These are phyloP conservation scores for Hyaloperonospora arabidopsidis DNA, from an alignment of 352 stramenopile species.

Conservation along the genomic window DNA sequence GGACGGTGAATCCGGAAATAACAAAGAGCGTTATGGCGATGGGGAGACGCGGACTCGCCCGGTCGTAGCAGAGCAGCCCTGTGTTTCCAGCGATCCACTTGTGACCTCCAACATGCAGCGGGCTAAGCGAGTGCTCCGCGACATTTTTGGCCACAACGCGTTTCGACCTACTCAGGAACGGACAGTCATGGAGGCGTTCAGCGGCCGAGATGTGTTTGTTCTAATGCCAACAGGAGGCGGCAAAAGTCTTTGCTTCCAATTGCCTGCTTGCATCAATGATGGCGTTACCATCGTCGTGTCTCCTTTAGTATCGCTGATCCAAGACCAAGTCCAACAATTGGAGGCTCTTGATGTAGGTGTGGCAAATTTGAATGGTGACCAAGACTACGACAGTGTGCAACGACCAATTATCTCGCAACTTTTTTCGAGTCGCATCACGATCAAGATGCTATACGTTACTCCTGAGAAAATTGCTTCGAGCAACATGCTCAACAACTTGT, in stretches of 20 bases:
- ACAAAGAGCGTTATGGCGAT: constrained; percentile 5
- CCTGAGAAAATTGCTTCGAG: constrained; percentile 94
- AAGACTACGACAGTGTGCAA: constrained; percentile 83
- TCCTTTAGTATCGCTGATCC: constrained; percentile 97
- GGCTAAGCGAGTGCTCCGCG: constrained; percentile 63
- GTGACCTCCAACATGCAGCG: constrained; percentile 61
- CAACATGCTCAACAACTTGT: constrained; percentile 82
- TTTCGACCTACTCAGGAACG: constrained; percentile 94
- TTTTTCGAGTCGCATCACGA: constrained; percentile 70
- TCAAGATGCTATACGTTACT: constrained; percentile 98
- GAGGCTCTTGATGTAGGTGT: constrained; percentile 89
- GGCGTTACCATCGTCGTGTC: constrained; percentile 97
- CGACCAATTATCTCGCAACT: constrained; percentile 83
- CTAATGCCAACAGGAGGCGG: constrained; percentile 98
- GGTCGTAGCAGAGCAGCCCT: constrained; percentile 24
- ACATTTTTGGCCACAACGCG: constrained; percentile 92
- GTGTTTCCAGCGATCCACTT: constrained; percentile 37
- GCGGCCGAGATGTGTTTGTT: constrained; percentile 93
- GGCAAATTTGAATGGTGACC: constrained; percentile 77
- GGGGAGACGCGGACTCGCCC: constrained; percentile 8
- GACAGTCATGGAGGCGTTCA: constrained; percentile 90
- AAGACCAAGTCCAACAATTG: constrained; percentile 97
- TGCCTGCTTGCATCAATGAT: constrained; percentile 83
- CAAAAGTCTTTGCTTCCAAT: constrained; percentile 98
- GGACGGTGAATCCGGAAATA: constrained; percentile 22